Evolutionary conservation across 164 flowering plant species (phyloP), one percentile per base, ranked within the genome.

Genomic region (Dillenia suffruticosa): DNA sequence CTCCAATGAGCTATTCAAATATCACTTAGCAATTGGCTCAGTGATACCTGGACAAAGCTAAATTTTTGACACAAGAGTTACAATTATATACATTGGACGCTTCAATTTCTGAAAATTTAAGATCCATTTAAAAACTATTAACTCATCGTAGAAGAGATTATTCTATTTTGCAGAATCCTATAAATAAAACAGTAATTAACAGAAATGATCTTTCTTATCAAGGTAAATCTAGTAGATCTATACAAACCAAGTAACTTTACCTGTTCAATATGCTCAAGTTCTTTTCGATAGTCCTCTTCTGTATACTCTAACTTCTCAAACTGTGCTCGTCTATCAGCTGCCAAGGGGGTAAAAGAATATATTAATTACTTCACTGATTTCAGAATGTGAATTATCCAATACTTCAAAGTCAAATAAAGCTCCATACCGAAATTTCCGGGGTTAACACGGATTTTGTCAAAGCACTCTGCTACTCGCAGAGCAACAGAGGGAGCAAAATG

Each of bases 241-340:
- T 44, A 17, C 13, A 16, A 10, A 46, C 51, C 15, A n/a, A 68
- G 56, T 57, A 9, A n/a, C 17, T 65, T 73, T 40, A 93, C 98
- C 91, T 88, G 64, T 70, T 93, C 97, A 70, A 93, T 90, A 69
- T 93, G 98, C 80, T 88, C 91, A 70, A 93, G 92, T 83, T 93
- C 98, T 76, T 90, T 84, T 64, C 90, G 90, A 70, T 93, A 93
- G 58, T 90, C 98, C 2, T 93, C 97, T 46, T 93, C 97, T 24
- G 97, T 87, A 77, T 88, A 93, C 69, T 93, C 98, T 58, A 90
- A 70, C 75, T 64, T 58, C 79, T 87, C 97, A 80, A 93, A 93
- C 69, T 93, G 98, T 45, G 98, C 98, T 51, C 98, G 75, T 67
- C 98, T 83, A 74, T 93, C 98, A 78, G 98, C 98, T 93, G 88